Percentiles rank a stretch among this genome's conserved stretches.
phyloP scores from a whole-genome alignment of 345 rosid genomes.

The Salix purpurea region DNA sequence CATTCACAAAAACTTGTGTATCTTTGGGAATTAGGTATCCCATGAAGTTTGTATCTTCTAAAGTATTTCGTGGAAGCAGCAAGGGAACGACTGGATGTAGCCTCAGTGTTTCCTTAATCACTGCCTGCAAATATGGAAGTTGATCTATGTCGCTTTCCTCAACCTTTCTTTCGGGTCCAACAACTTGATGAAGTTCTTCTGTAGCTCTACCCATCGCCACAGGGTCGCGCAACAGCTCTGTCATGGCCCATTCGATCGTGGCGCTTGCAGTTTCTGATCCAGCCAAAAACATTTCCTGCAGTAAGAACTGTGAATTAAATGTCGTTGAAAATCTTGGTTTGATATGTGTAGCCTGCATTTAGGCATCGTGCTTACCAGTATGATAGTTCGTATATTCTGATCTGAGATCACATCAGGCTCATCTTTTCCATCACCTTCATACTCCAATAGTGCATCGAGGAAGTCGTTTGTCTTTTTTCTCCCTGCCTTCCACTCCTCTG shows the following conservation, averaged over 20 bases:
- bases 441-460: conserved; percentile 17
- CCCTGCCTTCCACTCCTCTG: not conserved
- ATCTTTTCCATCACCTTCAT: conserved; percentile 10
- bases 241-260: conserved; percentile 13
- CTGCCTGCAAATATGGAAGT: conserved; percentile 10
- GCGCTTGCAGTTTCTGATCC: conserved; percentile 18
- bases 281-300: conserved; percentile 14
- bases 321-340: not conserved
- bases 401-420: conserved; percentile 8
- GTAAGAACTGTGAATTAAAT: not conserved
- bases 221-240: conserved; percentile 14
- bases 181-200: conserved; percentile 12
- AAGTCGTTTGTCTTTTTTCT: conserved; percentile 2
- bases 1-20: conserved; percentile 16
- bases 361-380: conserved; percentile 7
- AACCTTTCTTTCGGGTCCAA: conserved; percentile 5
- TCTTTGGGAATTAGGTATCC: conserved; percentile 8
- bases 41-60: conserved; percentile 10
- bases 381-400: not conserved
- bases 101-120: conserved; percentile 4
- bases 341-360: not conserved
- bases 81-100: conserved; percentile 8
- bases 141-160: conserved; percentile 12
- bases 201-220: conserved; percentile 2
- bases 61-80: conserved; percentile 4